These are phyloP conservation scores for Cladosporium cucumerinum DNA, from an alignment of 2,329 filamentous ascomycete species.

Conservation along the genomic window DNA sequence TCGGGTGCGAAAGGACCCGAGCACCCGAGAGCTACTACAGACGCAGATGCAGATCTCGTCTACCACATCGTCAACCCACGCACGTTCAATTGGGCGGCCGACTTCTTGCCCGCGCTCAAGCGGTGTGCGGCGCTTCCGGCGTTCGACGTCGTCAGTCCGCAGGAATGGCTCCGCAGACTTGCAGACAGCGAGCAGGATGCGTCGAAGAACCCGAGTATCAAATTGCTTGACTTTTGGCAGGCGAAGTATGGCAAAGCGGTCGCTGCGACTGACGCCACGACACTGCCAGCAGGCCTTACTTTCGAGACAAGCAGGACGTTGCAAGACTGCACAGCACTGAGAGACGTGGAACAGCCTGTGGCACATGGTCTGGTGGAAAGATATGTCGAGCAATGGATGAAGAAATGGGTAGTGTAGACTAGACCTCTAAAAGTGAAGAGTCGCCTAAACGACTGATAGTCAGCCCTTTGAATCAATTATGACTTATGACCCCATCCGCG, in stretches of 20 bases:
- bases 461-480: neutral
- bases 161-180: conserved; percentile 28
- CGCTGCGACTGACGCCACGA: neutral
- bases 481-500: neutral
- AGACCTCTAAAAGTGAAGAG: neutral
- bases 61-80: conserved; percentile 33
- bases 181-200: conserved; percentile 26
- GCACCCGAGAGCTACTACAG: neutral
- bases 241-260: conserved; percentile 28
- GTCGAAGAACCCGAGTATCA: conserved; percentile 32
- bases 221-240: conserved; percentile 33
- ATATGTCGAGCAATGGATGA: conserved; percentile 25
- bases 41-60: conserved; percentile 21
- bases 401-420: conserved; percentile 18
- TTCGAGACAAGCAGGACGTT: conserved; percentile 24
- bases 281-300: conserved; percentile 18
- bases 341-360: conserved; percentile 20
- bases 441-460: neutral
- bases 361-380: conserved; percentile 23
- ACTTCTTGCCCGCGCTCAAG: conserved; percentile 51
- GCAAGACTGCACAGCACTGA: conserved; percentile 19
- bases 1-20: neutral
- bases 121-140: conserved; percentile 16
- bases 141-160: conserved; percentile 24
- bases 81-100: conserved; percentile 50